Percentiles rank a stretch among this genome's conserved stretches.
Conservation (phyloP, 768 basidiomycete genomes). For the Auricularia auricula-judae region DNA sequence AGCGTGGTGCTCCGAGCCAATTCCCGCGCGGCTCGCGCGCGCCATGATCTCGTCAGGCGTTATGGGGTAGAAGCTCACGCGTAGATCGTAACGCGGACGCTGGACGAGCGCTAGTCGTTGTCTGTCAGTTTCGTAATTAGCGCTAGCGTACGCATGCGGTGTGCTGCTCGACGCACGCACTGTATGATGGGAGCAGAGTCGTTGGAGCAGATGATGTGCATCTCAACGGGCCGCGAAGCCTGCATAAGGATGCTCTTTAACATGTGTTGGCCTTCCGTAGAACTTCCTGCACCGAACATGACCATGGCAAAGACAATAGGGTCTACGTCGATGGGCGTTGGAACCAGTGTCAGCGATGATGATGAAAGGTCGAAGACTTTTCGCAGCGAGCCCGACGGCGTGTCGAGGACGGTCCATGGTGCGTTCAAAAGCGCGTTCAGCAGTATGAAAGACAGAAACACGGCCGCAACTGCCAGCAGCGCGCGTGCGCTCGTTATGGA, state of each 20-base stretch:
- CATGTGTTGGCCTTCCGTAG: not conserved
- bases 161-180: not conserved
- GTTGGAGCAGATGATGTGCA: conserved; percentile 11
- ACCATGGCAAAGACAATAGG: not conserved
- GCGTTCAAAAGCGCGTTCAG: no score
- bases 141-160: no score
- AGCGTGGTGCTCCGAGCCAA: conserved; percentile 5
- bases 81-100: conserved; percentile 5
- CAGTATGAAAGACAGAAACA: no score
- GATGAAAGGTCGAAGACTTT: not conserved
- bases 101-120: conserved; percentile 8
- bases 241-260: conserved; percentile 11
- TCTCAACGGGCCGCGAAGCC: conserved; percentile 8
- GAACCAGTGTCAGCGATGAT: not conserved
- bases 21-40: conserved; percentile 9
- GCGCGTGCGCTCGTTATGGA: no score
- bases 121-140: no score
- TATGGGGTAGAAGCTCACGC: conserved; percentile 9
- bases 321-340: not conserved
- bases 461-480: no score
- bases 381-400: not conserved
- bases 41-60: conserved; percentile 4
- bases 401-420: not conserved
- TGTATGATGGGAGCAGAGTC: conserved; percentile 8
- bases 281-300: not conserved